Conservation (phyloP, 2,329 filamentous ascomycete genomes). For the Colletotrichum gloeosporioides region DNA sequence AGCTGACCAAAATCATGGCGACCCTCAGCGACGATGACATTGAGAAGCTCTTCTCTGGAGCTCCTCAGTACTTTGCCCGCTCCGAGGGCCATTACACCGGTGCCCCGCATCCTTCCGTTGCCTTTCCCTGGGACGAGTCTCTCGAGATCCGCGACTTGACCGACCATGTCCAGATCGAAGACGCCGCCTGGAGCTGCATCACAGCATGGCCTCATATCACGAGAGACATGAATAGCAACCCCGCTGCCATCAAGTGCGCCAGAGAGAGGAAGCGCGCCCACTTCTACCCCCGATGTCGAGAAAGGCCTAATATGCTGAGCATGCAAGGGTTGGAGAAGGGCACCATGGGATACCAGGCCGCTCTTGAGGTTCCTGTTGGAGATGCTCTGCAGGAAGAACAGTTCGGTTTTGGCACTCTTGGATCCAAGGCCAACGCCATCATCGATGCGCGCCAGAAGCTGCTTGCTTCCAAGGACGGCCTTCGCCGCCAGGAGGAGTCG, state of each 20-base stretch:
- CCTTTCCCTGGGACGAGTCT: slow-evolving; percentile 71
- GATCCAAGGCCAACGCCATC: slow-evolving; percentile 58
- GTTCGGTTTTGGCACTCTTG: slow-evolving; percentile 62
- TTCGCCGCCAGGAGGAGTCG: slow-evolving; percentile 62
- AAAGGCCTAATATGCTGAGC: slow-evolving; percentile 74
- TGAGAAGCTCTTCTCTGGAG: slow-evolving; percentile 76
- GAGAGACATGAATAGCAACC: slow-evolving; percentile 51
- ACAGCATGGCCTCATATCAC: slow-evolving; percentile 70
- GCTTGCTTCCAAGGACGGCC: slow-evolving; percentile 55
- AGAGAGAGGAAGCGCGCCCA: slow-evolving; percentile 56
- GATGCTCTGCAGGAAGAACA: slow-evolving; percentile 70
- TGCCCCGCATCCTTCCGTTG: slow-evolving; percentile 66
- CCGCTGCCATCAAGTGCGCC: slow-evolving; percentile 45
- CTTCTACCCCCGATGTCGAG: slow-evolving; percentile 63
- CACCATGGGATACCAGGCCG: slow-evolving; percentile 72
- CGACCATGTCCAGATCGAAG: slow-evolving; percentile 68
- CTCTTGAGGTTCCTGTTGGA: slow-evolving; percentile 68
- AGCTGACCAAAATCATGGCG: slow-evolving; percentile 63
- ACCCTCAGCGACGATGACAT: slow-evolving; percentile 64
- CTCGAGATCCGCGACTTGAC: slow-evolving; percentile 66
- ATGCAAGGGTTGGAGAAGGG: slow-evolving; percentile 75
- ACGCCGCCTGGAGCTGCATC: slow-evolving; percentile 66
- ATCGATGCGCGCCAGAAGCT: slow-evolving; percentile 64
- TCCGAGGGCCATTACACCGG: slow-evolving; percentile 64
- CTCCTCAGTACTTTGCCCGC: slow-evolving; percentile 72